Base-by-base conservation (phyloP, 2,329 filamentous ascomycete species). In the Neoarthrinium moseri region DNA sequence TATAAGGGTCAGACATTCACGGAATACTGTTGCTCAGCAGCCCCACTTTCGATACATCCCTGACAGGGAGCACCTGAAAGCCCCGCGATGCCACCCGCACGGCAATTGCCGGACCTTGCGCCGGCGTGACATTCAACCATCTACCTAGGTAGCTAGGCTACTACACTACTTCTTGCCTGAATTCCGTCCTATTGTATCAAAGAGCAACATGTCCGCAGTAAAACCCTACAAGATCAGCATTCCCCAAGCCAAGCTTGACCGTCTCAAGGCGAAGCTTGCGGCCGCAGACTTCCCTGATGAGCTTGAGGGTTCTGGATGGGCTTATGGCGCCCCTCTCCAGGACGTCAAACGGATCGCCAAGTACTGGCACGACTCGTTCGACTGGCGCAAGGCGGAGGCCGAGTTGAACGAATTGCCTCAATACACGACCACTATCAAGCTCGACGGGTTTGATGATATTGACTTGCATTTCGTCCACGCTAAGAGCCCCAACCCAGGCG, bases 381-480 rank as follows among this genome's bases (percentile, higher is more conserved):
- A 86, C 60, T 89, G 84, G 84, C 73, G 80, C 24, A 66, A 68
- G 27, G 72, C 75, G 17, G 84, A 88, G 61, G 63, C 69, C 4
- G 69, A 72, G 37, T 60, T 88, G 10, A 88, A 88, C 57, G 48
- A 72, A 23, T 62, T 85, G 6, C 77, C 81, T 0, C 82, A 88
- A 40, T 86, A 74, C 62, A 72, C 66, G 1, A 77, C 75, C 0
- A 58, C 56, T 2, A 66, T 87, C 6, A 52, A 68, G 1, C 73
- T 86, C 0, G 71, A 80, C 10, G 81, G 77, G 0, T 86, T 84
- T 53, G 81, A 51, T 18, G 66, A 72, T 1, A 58, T 87, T 39
- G 70, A 82, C 26, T 68, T 88, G 4, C 85, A 89, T 63, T 86
- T 84, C 58, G 61, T 88, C 2, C 74, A 79, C 3, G 69, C 72